phyloP scores from a whole-genome alignment of 148 eudicot species.

The Rheum nobile region DNA sequence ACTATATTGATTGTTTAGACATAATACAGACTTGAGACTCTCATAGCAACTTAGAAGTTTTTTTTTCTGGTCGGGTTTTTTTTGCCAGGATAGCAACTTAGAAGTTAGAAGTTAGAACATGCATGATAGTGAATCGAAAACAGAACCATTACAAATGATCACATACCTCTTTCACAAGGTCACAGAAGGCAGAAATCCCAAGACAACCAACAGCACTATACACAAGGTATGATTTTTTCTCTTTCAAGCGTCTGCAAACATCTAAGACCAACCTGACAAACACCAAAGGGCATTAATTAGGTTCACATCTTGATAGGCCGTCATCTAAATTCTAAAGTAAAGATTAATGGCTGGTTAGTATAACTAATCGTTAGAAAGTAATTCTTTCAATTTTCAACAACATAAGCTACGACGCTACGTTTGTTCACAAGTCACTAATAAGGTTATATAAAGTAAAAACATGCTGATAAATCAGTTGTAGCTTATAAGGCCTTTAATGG shows the following conservation, averaged over 20 bases:
- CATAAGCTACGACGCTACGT: neutral
- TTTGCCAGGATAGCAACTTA: neutral
- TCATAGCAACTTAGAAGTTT: neutral
- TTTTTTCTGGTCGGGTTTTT: too few relatives aligned
- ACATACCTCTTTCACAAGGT: conserved; percentile 79
- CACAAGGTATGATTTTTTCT: conserved; percentile 65
- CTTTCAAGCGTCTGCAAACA: conserved; percentile 67
- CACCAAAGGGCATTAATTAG: conserved; percentile 3
- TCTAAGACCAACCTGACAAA: conserved; percentile 59
- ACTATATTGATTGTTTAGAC: neutral
- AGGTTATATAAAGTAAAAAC: neutral
- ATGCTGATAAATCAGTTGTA: neutral
- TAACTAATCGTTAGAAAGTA: neutral
- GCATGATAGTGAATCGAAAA: neutral
- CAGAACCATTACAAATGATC: neutral
- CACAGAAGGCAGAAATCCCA: conserved; percentile 71
- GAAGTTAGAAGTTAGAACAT: neutral
- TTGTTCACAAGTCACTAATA: neutral
- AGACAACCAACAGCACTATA: conserved; percentile 83
- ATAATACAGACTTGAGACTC: neutral
- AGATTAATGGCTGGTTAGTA: neutral
- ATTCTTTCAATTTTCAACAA: neutral
- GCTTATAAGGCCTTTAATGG: neutral
- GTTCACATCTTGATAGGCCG: neutral
- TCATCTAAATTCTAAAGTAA: too few relatives aligned